Percentiles rank a stretch among this genome's conserved stretches.
Evolutionary conservation across 176 grass and related monocot genomes (phyloP).

Genomic region (Zizania latifolia): DNA sequence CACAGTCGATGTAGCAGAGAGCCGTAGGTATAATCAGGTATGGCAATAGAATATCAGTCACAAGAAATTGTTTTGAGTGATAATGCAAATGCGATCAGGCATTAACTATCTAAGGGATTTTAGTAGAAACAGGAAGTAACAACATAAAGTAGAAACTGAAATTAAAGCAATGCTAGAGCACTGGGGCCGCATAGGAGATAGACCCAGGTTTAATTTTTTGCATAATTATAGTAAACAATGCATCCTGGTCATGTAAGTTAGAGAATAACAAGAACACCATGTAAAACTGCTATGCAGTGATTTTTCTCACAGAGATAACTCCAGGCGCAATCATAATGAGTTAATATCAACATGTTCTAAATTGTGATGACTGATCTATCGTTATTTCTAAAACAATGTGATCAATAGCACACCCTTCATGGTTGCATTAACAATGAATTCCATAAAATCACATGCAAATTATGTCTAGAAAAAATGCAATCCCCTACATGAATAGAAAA

Average conservation of each 20-base stretch:
- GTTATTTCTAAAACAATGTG: neutral
- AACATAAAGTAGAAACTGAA: neutral
- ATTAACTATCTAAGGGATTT: neutral
- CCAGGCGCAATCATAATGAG: neutral
- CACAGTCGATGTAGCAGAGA: neutral
- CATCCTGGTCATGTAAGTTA: neutral
- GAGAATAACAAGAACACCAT: neutral
- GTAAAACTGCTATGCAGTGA: neutral
- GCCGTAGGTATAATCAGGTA: neutral
- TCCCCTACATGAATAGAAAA: neutral
- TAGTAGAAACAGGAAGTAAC: neutral
- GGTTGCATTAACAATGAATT: neutral
- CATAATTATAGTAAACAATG: neutral
- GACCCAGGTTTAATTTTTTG: neutral
- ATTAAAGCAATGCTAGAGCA: neutral
- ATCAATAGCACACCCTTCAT: neutral
- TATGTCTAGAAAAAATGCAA: neutral
- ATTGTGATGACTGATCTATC: neutral
- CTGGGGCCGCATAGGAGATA: neutral
- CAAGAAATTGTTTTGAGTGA: neutral
- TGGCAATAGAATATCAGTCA: neutral
- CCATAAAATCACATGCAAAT: neutral
- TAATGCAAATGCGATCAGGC: neutral
- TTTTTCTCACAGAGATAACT: neutral
- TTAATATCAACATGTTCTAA: neutral